Evolutionary conservation across 2,329 filamentous ascomycete genomes (phyloP).

Genomic region (Fusarium coffeatum): DNA sequence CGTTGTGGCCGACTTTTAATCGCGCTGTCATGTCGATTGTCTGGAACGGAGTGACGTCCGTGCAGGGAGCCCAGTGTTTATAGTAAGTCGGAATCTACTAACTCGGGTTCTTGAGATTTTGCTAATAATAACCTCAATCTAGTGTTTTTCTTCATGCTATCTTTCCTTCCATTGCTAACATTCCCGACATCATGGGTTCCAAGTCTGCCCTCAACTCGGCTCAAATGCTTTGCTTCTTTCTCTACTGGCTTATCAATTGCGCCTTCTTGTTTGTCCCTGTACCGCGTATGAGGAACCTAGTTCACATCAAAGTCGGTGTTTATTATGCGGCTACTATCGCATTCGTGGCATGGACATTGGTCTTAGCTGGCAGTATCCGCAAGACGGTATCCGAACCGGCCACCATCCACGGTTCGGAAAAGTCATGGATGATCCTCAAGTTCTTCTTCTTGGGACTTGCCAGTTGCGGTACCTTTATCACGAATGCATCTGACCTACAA

Average conservation of each 20-base stretch:
- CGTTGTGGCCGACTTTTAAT: conserved; percentile 15
- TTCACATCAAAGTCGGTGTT: conserved; percentile 14
- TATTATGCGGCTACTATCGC: conserved; percentile 14
- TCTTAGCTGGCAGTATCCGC: neutral
- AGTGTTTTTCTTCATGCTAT: conserved; percentile 20
- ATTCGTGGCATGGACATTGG: conserved; percentile 12
- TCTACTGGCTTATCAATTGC: conserved; percentile 20
- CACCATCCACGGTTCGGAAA: neutral
- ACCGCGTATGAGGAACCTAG: conserved; percentile 6
- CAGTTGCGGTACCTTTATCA: conserved; percentile 2
- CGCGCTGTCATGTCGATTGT: conserved; percentile 15
- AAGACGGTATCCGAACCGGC: neutral
- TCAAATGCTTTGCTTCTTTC: conserved; percentile 22
- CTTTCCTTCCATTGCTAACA: conserved; percentile 4
- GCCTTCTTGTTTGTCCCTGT: conserved; percentile 12
- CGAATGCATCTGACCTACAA: conserved; percentile 12
- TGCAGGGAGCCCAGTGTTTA: conserved; percentile 17
- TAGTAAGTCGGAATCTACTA: neutral
- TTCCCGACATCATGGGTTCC: conserved; percentile 15
- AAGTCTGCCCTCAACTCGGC: conserved; percentile 20
- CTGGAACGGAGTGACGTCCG: conserved; percentile 15
- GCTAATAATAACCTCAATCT: accelerated
- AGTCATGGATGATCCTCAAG: conserved; percentile 21
- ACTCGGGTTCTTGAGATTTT: accelerated
- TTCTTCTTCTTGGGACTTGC: conserved; percentile 16